Conservation (phyloP, 768 basidiomycete species). For the Agaricus blazei region DNA sequence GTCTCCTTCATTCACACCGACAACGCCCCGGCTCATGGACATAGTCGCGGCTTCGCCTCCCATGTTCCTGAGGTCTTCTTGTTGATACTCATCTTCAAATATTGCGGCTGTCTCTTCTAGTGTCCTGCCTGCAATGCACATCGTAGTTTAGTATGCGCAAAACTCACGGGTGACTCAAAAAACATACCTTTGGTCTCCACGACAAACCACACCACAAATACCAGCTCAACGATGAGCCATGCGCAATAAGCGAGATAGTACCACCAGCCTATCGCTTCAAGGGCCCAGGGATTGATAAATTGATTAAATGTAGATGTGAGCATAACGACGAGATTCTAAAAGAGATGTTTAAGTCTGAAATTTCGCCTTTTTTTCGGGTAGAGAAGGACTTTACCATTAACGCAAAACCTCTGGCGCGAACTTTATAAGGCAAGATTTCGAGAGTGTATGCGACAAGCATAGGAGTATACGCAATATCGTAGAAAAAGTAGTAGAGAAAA, state of each 20-base stretch:
- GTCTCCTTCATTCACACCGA: constrained; percentile 13
- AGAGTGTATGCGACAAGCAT: constrained; percentile 58
- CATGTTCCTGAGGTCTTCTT: constrained; percentile 37
- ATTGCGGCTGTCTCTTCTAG: constrained; percentile 71
- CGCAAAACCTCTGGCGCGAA: constrained; percentile 78
- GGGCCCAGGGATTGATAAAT: constrained; percentile 74
- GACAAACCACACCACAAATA: constrained; percentile 49
- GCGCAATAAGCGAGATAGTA: constrained; percentile 60
- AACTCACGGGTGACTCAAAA: not conserved
- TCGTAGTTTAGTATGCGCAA: constrained; percentile 3
- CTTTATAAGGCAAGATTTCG: constrained; percentile 76
- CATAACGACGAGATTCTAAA: constrained; percentile 56
- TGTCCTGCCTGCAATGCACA: constrained; percentile 39
- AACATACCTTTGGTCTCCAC: constrained; percentile 58
- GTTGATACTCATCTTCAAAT: constrained; percentile 58
- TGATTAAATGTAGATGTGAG: constrained; percentile 73
- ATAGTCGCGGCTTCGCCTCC: constrained; percentile 45
- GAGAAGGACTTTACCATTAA: constrained; percentile 47
- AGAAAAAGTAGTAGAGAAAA: constrained; percentile 50
- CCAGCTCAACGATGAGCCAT: constrained; percentile 59
- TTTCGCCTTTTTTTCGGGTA: too few relatives aligned
- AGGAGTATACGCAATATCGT: constrained; percentile 74
- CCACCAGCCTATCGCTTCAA: constrained; percentile 52
- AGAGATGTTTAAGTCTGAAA: not conserved
- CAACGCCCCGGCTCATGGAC: constrained; percentile 24